A percentile compares a stretch with the other conserved stretches of the same genome.
phyloP scores from a whole-genome alignment of 768 basidiomycete genomes.

The Podaxis rugospora region DNA sequence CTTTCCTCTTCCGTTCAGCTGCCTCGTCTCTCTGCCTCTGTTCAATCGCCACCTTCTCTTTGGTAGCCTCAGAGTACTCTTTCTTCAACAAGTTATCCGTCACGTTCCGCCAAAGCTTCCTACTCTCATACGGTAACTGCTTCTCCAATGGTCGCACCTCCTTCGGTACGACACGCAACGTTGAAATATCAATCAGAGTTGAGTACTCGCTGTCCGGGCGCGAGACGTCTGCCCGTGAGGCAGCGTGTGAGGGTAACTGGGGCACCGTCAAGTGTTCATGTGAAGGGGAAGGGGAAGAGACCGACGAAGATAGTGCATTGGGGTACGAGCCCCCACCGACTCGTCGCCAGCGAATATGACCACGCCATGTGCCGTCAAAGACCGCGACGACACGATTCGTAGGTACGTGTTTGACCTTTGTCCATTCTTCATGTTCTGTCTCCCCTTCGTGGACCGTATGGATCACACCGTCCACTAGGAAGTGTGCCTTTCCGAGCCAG shows the following conservation, averaged over 20 bases:
- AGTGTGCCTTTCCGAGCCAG: slow-evolving; percentile 88
- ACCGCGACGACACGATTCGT: slow-evolving; percentile 68
- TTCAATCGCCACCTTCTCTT: slow-evolving; percentile 87
- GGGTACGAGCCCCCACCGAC: slow-evolving; percentile 43
- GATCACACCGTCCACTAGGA: slow-evolving; percentile 83
- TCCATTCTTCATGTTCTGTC: slow-evolving; percentile 65
- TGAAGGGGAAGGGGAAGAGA: slow-evolving; percentile 46
- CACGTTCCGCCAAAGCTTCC: slow-evolving; percentile 84
- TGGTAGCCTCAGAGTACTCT: slow-evolving; percentile 89
- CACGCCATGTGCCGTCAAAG: slow-evolving; percentile 88
- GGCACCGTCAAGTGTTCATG: slow-evolving; percentile 37
- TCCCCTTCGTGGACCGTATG: slow-evolving; percentile 72
- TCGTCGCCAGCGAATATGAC: slow-evolving; percentile 75
- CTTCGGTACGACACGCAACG: slow-evolving; percentile 75
- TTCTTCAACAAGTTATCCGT: slow-evolving; percentile 73
- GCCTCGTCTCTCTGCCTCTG: slow-evolving; percentile 90
- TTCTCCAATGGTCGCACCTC: slow-evolving; percentile 73
- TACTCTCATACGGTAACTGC: slow-evolving; percentile 79
- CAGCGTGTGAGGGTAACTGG: slow-evolving; percentile 29
- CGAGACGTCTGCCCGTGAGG: slow-evolving; percentile 42
- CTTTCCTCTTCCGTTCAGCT: slow-evolving; percentile 80
- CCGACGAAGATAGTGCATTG: slow-evolving; percentile 32
- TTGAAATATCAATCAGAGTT: slow-evolving; percentile 73
- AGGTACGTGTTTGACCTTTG: slow-evolving; percentile 88
- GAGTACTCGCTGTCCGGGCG: slow-evolving; percentile 49